phyloP scores from a whole-genome alignment of 176 grass and related monocot genomes.

The Chloris gayana region DNA sequence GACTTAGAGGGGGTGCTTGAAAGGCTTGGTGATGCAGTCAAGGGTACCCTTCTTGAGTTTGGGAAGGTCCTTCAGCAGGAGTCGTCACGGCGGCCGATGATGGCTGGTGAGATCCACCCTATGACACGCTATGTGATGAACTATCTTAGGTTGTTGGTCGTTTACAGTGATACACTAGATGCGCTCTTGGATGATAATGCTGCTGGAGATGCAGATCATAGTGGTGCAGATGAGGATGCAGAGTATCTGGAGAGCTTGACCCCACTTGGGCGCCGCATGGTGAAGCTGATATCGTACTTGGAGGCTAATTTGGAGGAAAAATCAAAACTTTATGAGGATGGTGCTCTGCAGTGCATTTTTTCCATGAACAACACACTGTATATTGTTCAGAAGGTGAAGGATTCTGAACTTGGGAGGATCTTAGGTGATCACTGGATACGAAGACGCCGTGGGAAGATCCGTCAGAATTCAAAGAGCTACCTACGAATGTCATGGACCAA shows the following conservation, averaged over 20 bases:
- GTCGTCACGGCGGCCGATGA: conserved; percentile 69
- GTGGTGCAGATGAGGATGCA: conserved; percentile 51
- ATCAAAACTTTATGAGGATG: conserved; percentile 88
- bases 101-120: conserved; percentile 89
- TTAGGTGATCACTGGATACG: conserved; percentile 88
- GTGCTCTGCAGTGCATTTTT: conserved; percentile 85
- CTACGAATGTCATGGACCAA: conserved; percentile 93
- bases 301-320: conserved; percentile 94
- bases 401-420: conserved; percentile 88
- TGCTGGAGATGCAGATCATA: conserved; percentile 30
- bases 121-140: conserved; percentile 98
- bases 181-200: conserved; percentile 58
- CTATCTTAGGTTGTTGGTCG: conserved; percentile 76
- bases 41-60: conserved; percentile 80
- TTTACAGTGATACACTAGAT: conserved; percentile 35
- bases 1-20: conserved; percentile 73
- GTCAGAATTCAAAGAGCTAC: conserved; percentile 82
- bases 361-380: conserved; percentile 96
- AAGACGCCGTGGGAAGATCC: conserved; percentile 70
- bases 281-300: conserved; percentile 81
- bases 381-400: conserved; percentile 83
- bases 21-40: conserved; percentile 83
- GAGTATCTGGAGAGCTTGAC: conserved; percentile 71
- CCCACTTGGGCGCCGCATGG: conserved; percentile 58
- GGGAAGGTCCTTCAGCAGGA: conserved; percentile 84